phyloP scores from a whole-genome alignment of 2,329 filamentous ascomycete species.

The Didymellaceae sp. region DNA sequence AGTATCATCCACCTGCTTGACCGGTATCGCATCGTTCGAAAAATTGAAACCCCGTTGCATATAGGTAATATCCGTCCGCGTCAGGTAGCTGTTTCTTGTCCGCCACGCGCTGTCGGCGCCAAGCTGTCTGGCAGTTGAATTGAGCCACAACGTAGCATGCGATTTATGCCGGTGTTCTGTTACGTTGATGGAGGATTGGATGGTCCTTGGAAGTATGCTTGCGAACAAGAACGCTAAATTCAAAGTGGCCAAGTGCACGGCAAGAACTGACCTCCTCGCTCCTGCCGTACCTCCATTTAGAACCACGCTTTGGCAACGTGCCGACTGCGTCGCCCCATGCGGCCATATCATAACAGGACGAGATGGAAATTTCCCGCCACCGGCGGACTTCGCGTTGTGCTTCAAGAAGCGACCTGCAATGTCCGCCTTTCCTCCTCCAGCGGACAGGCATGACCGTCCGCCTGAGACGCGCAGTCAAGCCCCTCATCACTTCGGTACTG shows the following conservation, averaged over 20 bases:
- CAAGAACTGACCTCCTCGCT: not conserved
- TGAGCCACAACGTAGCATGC: not conserved
- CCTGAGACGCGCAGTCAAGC: not conserved
- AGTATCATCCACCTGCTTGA: not conserved
- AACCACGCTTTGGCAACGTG: not conserved
- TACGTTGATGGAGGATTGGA: not conserved
- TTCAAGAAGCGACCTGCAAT: not conserved
- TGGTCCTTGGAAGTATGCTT: not conserved
- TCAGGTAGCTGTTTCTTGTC: no score
- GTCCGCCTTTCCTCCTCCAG: not conserved
- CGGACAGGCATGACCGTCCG: not conserved
- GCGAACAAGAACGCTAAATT: not conserved
- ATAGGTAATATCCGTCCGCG: no score
- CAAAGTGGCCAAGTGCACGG: not conserved
- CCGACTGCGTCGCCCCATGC: not conserved
- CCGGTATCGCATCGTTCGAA: not conserved
- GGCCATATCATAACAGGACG: not conserved
- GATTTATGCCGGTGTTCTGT: not conserved
- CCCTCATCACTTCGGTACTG: not conserved
- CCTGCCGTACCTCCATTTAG: not conserved
- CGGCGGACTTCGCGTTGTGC: not conserved
- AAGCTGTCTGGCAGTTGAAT: no score
- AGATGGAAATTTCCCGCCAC: not conserved
- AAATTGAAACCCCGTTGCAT: no score
- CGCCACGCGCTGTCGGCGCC: no score